These are phyloP conservation scores for Xylaria arbuscula DNA, from an alignment of 2,329 filamentous ascomycete species.

Conservation along the genomic window DNA sequence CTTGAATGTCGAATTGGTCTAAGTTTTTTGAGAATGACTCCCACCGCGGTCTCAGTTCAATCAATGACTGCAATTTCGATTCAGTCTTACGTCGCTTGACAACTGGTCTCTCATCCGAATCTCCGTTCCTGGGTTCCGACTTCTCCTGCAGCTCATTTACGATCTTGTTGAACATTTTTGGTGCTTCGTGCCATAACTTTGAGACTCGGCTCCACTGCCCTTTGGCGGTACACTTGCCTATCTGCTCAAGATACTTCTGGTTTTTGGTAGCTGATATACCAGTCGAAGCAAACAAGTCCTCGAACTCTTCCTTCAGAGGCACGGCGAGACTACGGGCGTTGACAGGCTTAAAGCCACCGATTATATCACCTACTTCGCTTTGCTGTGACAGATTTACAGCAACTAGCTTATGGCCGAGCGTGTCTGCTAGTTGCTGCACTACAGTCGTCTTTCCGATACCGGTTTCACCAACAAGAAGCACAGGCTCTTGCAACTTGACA, in stretches of 20 bases:
- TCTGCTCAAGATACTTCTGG: conserved; percentile 82
- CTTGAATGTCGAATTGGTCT: conserved; percentile 82
- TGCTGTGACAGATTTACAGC: conserved; percentile 98
- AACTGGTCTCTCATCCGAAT: conserved; percentile 66
- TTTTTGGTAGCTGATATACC: conserved; percentile 89
- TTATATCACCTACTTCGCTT: conserved; percentile 93
- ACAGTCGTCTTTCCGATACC: conserved; percentile 98
- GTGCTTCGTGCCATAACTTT: conserved; percentile 87
- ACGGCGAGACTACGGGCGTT: conserved; percentile 88
- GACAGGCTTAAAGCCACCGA: conserved; percentile 96
- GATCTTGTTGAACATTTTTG: conserved; percentile 84
- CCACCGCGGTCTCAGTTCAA: conserved; percentile 76
- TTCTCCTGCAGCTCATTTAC: conserved; percentile 64
- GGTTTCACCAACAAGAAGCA: conserved; percentile 96
- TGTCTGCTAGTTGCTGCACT: conserved; percentile 88
- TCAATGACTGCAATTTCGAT: conserved; percentile 73
- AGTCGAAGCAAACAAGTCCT: conserved; percentile 85
- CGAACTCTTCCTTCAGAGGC: conserved; percentile 93
- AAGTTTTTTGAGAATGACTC: conserved; percentile 79
- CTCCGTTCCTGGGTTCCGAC: conserved; percentile 53
- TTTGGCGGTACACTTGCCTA: conserved; percentile 82
- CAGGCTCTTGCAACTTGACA: conserved; percentile 84
- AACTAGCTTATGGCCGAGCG: conserved; percentile 85
- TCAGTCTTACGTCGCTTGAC: conserved; percentile 75
- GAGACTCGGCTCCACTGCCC: conserved; percentile 89